Conservation (phyloP, 305 asterid genomes). For the Solanum hybrid region DNA sequence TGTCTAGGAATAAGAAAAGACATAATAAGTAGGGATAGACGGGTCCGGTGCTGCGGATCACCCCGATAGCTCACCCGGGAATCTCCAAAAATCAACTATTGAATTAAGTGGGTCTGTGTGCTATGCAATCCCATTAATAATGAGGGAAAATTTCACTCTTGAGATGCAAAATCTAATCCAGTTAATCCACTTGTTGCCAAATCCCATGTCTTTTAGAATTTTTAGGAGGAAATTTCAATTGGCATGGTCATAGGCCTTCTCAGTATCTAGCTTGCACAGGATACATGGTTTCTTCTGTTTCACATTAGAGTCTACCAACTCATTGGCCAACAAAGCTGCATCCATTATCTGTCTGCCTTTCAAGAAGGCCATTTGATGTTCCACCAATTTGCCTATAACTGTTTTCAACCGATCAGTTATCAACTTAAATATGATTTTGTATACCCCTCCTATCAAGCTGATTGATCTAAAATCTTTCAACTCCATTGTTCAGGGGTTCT, state of each 20-base stretch:
- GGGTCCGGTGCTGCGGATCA: neutral
- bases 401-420: neutral
- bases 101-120: neutral
- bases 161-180: neutral
- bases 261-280: neutral
- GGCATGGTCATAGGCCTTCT: neutral
- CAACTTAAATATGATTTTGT: neutral
- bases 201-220: neutral
- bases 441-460: neutral
- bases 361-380: neutral
- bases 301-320: neutral
- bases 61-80: no score
- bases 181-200: neutral
- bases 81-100: neutral
- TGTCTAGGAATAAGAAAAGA: neutral
- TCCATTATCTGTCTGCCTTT: neutral
- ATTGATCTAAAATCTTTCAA: neutral
- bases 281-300: neutral
- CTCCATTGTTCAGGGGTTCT: neutral
- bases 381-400: neutral
- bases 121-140: neutral
- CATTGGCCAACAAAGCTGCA: neutral
- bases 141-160: neutral
- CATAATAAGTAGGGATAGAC: neutral
- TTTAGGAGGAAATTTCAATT: neutral